Conservation (phyloP, 2,329 filamentous ascomycete genomes). For the Scorias spongiosa region DNA sequence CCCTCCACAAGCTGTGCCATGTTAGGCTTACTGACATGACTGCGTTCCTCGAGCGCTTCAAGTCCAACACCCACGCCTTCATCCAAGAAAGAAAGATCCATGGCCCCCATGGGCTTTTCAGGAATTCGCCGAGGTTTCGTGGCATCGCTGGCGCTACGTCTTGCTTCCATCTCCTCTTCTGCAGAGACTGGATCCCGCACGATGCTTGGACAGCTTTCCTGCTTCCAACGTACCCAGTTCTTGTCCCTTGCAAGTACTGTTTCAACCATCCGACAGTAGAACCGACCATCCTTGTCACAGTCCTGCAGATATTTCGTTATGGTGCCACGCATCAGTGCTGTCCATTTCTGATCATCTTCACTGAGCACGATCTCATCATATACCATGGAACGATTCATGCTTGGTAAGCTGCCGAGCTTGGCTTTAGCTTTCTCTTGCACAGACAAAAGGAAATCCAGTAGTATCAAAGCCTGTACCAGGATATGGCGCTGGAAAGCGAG, state of each 20-base stretch:
- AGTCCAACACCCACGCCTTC: constrained; percentile 50
- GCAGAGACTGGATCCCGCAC: constrained; percentile 57
- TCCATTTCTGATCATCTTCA: constrained; percentile 84
- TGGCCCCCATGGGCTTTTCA: constrained; percentile 51
- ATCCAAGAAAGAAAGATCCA: constrained; percentile 64
- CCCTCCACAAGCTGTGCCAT: constrained; percentile 55
- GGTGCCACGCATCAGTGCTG: constrained; percentile 54
- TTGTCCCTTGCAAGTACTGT: constrained; percentile 91
- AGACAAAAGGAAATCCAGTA: constrained; percentile 90
- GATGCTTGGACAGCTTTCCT: constrained; percentile 81
- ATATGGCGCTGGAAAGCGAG: constrained; percentile 88
- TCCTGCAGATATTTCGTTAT: constrained; percentile 69
- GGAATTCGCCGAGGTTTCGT: constrained; percentile 59
- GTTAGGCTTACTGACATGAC: constrained; percentile 52
- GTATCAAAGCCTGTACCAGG: constrained; percentile 83
- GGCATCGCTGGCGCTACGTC: constrained; percentile 46
- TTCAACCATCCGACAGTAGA: constrained; percentile 93
- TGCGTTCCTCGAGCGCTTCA: constrained; percentile 50
- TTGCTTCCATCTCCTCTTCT: constrained; percentile 54
- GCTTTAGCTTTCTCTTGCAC: constrained; percentile 69
- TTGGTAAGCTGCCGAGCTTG: constrained; percentile 51
- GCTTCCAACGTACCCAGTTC: constrained; percentile 98
- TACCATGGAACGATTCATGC: constrained; percentile 67
- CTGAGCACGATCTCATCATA: constrained; percentile 55
- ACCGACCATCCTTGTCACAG: constrained; percentile 55